Conservation (phyloP, 192 early-diverging fungal genomes). For the Chytriomyces sp. region DNA sequence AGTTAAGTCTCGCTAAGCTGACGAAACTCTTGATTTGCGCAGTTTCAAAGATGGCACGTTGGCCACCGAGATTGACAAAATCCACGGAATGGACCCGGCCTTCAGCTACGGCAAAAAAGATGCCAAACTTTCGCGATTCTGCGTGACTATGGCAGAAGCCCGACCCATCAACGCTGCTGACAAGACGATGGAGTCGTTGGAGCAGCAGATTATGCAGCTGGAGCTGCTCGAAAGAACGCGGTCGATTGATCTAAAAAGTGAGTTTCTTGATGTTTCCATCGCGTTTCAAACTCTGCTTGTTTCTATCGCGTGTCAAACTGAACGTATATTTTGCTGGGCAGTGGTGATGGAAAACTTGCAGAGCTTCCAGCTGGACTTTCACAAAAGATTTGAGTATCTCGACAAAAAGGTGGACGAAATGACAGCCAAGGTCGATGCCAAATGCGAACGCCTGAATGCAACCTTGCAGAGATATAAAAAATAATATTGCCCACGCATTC, state of each 20-base stretch:
- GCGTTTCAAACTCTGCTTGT: not conserved
- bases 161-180: slow-evolving; percentile 49
- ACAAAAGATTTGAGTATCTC: slow-evolving; percentile 53
- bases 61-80: slow-evolving; percentile 58
- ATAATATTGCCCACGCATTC: slow-evolving; percentile 1
- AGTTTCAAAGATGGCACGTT: slow-evolving; percentile 57
- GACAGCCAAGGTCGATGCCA: slow-evolving; percentile 41
- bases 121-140: slow-evolving; percentile 56
- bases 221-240: slow-evolving; percentile 54
- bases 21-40: not conserved
- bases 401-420: slow-evolving; percentile 59
- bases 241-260: slow-evolving; percentile 61
- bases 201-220: slow-evolving; percentile 53
- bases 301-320: not conserved
- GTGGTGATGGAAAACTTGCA: slow-evolving; percentile 56
- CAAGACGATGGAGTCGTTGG: slow-evolving; percentile 52
- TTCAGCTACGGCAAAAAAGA: slow-evolving; percentile 51
- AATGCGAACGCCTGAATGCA: slow-evolving; percentile 57
- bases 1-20: not conserved
- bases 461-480: slow-evolving; percentile 51
- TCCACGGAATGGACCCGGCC: slow-evolving; percentile 62
- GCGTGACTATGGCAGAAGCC: slow-evolving; percentile 45
- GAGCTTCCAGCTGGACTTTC: slow-evolving; percentile 53
- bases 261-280: not conserved
- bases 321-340: slow-evolving; percentile 12